These are phyloP conservation scores for Alloteropsis semialata DNA, from an alignment of 176 grass and related monocot species.

Conservation along the genomic window DNA sequence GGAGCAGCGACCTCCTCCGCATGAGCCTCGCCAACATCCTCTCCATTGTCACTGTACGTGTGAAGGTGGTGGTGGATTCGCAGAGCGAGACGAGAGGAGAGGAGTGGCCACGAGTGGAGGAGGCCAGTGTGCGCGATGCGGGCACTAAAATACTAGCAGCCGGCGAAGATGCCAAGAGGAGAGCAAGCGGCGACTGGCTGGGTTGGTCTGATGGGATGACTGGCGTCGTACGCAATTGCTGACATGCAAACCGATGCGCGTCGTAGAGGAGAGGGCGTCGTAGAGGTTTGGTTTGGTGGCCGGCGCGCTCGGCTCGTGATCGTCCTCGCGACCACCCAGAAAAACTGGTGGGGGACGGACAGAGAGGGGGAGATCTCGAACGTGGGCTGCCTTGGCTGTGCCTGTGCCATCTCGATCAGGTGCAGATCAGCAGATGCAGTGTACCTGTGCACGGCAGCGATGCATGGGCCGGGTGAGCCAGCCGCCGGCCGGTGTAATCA, in stretches of 20 bases:
- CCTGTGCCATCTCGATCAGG: background rate
- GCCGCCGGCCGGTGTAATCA: too few species aligned
- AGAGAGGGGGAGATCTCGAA: background rate
- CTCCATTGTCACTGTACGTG: slow-evolving; percentile 5
- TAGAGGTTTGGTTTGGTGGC: too few species aligned
- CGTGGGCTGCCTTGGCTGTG: background rate
- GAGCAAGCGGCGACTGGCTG: background rate
- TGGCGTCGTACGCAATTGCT: background rate
- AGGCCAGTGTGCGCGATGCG: background rate
- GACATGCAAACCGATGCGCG: background rate
- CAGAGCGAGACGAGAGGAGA: background rate
- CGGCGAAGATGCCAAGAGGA: background rate
- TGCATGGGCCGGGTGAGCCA: too few species aligned
- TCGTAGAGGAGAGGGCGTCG: background rate
- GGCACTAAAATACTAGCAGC: background rate
- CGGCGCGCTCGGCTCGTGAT: too few species aligned
- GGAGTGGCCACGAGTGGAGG: background rate
- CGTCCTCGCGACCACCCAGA: background rate
- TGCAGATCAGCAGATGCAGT: background rate
- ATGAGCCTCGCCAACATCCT: slow-evolving; percentile 48
- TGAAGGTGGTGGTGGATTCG: background rate
- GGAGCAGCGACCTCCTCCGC: slow-evolving; percentile 26
- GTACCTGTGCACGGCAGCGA: background rate
- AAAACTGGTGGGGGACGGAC: background rate
- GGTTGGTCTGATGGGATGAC: background rate